Conservation (phyloP, 169 alveolate genomes). For the Theileria annulata region DNA sequence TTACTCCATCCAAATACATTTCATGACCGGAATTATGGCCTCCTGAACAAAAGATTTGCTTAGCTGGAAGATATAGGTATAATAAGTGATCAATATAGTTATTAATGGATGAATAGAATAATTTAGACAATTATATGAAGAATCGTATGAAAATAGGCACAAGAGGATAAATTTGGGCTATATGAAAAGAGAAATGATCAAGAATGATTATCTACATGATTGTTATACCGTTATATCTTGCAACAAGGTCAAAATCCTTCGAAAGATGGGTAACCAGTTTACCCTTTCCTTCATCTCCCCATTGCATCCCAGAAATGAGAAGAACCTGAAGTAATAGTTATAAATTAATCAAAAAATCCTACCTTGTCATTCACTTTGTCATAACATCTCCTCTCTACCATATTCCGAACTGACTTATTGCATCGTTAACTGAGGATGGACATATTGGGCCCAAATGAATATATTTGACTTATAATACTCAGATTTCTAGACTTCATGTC, state of each 20-base stretch:
- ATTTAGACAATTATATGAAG: neutral
- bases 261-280: constrained; percentile 91
- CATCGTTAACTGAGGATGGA: neutral
- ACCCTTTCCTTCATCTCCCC: constrained; percentile 99
- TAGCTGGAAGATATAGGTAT: neutral
- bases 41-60: constrained; percentile 40
- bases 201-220: neutral
- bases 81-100: neutral
- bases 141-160: neutral
- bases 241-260: constrained; percentile 82
- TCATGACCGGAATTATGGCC: constrained; percentile 95
- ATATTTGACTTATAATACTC: neutral
- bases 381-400: neutral
- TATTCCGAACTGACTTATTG: neutral
- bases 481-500: neutral
- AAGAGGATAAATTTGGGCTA: neutral
- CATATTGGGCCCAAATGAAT: neutral
- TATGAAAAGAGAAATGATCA: neutral
- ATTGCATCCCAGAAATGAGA: constrained; percentile 89
- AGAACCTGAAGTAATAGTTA: constrained; percentile 49
- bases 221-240: constrained; percentile 88
- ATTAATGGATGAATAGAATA: neutral
- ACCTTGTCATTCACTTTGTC: neutral
- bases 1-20: constrained; percentile 75
- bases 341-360: neutral